Base-by-base conservation (phyloP, 305 asterid genomes). In the Rubia occidens region DNA sequence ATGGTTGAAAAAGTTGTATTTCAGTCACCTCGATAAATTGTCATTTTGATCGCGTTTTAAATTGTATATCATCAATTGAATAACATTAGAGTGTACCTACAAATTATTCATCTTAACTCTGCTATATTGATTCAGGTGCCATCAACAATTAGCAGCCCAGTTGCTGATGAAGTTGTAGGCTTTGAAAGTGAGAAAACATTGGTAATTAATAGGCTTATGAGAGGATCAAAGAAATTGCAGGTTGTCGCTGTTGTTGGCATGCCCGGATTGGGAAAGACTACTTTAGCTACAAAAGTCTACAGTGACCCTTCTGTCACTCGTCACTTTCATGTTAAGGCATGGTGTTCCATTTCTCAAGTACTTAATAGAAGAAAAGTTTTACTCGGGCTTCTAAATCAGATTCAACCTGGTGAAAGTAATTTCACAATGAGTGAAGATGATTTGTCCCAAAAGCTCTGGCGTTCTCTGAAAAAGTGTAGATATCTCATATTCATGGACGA, bases 401-500 rank as follows among this genome's bases (percentile, higher is more conserved):
- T 39, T 24, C 13, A 10, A 43, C 67, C 53, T 10, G 58, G 6
- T 26, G 14, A 9, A 11, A 5, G 1, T 24, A 0, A 37, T n/a
- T 11, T 10, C 2, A 6, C 0, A n/a, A 2, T 11, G n/a, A 6
- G 4, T 2, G 67, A 40, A 39, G 0, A 39, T 7, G 67, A 40
- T 8, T 40, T 63, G 67, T 20, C 18, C 7, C 24, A 64, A 64
- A 3, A 18, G n/a, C 68, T 64, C 4, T 8, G 53, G 68, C 53
- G 53, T 0, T n/a, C 32, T 17, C 24, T 64, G 53, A 64, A 1
- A 39, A 6, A 15, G 3, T 9, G 35, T 0, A 64, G 5, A 10
- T 64, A 64, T 40, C 68, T 64, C 35, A 64, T 64, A n/a, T 64
- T 40, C 39, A 1, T 64, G 17, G 68, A 64, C 40, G 68, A 64